Evolutionary conservation across 2,329 filamentous ascomycete genomes (phyloP), one percentile per base, ranked within the genome.

Genomic region (Aspergillus jensenii): DNA sequence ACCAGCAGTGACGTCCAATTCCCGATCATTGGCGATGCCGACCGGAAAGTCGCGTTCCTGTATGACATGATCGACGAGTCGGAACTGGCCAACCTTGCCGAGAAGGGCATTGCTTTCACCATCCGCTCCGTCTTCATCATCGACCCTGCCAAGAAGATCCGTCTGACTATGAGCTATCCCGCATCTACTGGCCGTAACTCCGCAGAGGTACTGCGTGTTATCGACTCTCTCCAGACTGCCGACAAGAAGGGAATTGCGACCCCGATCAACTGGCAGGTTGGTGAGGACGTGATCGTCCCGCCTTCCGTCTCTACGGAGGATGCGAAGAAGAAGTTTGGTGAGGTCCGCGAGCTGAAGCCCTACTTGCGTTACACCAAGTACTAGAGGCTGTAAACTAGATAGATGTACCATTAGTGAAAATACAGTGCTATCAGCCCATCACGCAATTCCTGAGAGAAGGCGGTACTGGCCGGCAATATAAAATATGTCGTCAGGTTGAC

Each of bases 91-190:
- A 92, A 92, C 78, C 87, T 92, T 58, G 89, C 92, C 75, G 77
- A 83, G 70, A 91, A 91, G 84, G 89, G 89, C 60, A 62, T 70
- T 63, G 61, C 92, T 56, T 93, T 96, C 80, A 96, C 93, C 68
- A 96, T 97, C 79, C 91, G 93, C 71, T 91, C 90, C 68, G 93
- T 96, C 73, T 96, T 96, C 84, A 83, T 96, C 79, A 95, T 96
- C 76, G 92, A 96, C 81, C 92, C 92, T 64, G 87, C 86, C 78
- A 96, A 96, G 87, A 93, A 89, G 77, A 95, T 96, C 79, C 89
- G 93, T 69, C 87, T 93, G 74, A 96, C 91, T 75, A 89, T 96
- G 81, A 88, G 90, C 73, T 97, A 96, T 83, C 93, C 93, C 44
- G 92, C 93, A 61, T 93, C 89, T 59, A 96, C 91, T 46, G 93